A percentile compares a stretch with the other conserved stretches of the same genome.
These are phyloP conservation scores for Kingdonia uniflora DNA, from an alignment of 164 flowering plant species.

Conservation along the genomic window DNA sequence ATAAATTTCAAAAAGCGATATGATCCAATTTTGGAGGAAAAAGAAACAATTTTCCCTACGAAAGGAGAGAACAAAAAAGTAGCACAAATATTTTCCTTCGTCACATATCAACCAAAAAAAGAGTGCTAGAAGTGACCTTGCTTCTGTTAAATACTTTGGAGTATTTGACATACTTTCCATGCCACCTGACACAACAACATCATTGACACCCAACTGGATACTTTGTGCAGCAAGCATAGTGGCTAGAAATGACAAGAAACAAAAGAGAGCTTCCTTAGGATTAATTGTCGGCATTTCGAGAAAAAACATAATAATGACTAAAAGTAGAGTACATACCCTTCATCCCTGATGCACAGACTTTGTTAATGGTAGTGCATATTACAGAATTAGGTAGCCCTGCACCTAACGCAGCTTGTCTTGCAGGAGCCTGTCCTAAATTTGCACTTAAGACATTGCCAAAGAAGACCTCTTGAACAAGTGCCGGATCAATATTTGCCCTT, in stretches of 20 bases:
- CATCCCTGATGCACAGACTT: slow-evolving; percentile 91
- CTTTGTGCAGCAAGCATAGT: slow-evolving; percentile 87
- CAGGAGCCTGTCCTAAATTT: slow-evolving; percentile 97
- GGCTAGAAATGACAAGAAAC: slow-evolving; percentile 30
- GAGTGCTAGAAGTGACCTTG: slow-evolving; percentile 35
- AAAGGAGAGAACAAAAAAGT: too few relatives aligned
- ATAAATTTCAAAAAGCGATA: too few relatives aligned
- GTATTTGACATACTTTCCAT: slow-evolving; percentile 97
- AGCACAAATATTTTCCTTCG: too few relatives aligned
- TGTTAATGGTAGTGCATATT: slow-evolving; percentile 75
- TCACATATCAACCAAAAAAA: neutral
- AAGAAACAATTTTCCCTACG: too few relatives aligned
- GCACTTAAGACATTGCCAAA: slow-evolving; percentile 95
- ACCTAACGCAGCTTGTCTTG: slow-evolving; percentile 94
- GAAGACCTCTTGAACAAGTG: slow-evolving; percentile 87
- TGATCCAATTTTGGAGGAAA: too few relatives aligned
- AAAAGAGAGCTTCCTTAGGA: neutral
- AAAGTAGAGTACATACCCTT: slow-evolving; percentile 40
- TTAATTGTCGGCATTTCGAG: neutral
- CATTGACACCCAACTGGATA: slow-evolving; percentile 68
- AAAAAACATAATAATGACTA: neutral
- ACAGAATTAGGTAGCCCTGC: slow-evolving; percentile 86
- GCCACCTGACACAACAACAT: slow-evolving; percentile 86
- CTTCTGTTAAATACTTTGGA: slow-evolving; percentile 71
- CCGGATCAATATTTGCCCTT: slow-evolving; percentile 74